Evolutionary conservation across 2,329 filamentous ascomycete genomes (phyloP), one percentile per base, ranked within the genome.

Genomic region (Ceratocystis cacaofunesta): DNA sequence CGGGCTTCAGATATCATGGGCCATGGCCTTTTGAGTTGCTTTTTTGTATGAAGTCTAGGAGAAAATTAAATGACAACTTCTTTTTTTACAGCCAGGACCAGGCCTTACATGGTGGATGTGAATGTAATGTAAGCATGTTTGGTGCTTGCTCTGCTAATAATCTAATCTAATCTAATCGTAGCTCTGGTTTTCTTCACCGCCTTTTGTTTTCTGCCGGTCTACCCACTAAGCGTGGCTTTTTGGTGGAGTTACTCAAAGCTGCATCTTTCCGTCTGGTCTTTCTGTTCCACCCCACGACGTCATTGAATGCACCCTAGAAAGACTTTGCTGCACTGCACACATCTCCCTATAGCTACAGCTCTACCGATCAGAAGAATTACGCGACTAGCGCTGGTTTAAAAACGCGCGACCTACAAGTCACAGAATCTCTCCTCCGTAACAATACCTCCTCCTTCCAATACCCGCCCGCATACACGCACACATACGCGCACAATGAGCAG

Each of bases 401-500:
- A 41, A 41, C 36, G 10, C 12, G 10, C 36, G 10, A 41, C 36
- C 36, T 12, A 12, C 36, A 41, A 41, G 36, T 41, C 12, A 12
- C 10, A 4, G 36, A 41, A 41, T 41, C 10, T 10, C 36, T 41
- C 36, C 10, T 15, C 10, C 10, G 10, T 41, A 15, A 12, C 36
- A 41, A 41, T 41, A 10, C 36, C 12, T 41, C 36, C 12, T 41
- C 10, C 10, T 41, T 41, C 3, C 15, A 58, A 58, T 25, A 58
- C 52, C 30, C 55, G 32, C 52, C 30, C 55, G 32, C 55, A 36
- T 2, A 30, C 50, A 30, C 50, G 25, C 50, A 19, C 28, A 58
- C 8, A n/a, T n/a, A 17, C 52, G 17, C 52, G n/a, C 28, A 58
- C 55, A 17, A 58, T 58, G 55, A 58, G 28, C 60, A 86, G 85